Evolutionary conservation across 2,329 filamentous ascomycete species (phyloP).

Genomic region (Scedosporium apiospermum): DNA sequence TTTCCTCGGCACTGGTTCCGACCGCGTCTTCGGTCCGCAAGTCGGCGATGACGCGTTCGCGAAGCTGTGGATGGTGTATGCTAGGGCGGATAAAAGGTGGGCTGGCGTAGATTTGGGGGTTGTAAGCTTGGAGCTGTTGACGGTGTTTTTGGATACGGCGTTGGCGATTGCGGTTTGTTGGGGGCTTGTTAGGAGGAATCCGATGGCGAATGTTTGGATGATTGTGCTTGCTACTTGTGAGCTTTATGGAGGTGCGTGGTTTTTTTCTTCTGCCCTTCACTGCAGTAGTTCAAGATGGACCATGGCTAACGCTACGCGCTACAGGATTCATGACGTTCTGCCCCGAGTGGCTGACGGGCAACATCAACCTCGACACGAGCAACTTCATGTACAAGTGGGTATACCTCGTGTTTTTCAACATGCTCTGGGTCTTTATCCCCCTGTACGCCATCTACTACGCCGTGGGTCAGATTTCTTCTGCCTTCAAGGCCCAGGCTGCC

Average conservation of each 20-base stretch:
- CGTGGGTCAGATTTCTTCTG: conserved; percentile 43
- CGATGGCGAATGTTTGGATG: conserved; percentile 51
- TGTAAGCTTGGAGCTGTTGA: conserved; percentile 56
- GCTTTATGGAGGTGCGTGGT: conserved; percentile 48
- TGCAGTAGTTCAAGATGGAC: background rate
- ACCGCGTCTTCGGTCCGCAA: conserved; percentile 46
- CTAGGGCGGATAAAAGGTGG: conserved; percentile 54
- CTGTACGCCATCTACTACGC: conserved; percentile 48
- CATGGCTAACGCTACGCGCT: background rate
- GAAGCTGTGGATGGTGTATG: conserved; percentile 61
- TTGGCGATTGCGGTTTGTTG: conserved; percentile 51
- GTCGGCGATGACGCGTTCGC: conserved; percentile 45
- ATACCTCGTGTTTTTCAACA: conserved; percentile 61
- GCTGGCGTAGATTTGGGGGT: conserved; percentile 53
- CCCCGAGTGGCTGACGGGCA: conserved; percentile 58
- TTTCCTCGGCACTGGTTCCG: conserved; percentile 37
- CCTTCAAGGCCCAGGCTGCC: conserved; percentile 29
- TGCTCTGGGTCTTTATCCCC: conserved; percentile 56
- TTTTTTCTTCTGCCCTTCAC: background rate
- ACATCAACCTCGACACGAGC: conserved; percentile 51
- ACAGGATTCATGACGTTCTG: conserved; percentile 63
- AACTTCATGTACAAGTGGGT: conserved; percentile 63
- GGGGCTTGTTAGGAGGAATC: conserved; percentile 45
- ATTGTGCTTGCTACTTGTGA: conserved; percentile 56
- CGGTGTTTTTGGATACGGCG: conserved; percentile 52